Base-by-base conservation (phyloP, 331 rosid species). In the Spiraea crenata region DNA sequence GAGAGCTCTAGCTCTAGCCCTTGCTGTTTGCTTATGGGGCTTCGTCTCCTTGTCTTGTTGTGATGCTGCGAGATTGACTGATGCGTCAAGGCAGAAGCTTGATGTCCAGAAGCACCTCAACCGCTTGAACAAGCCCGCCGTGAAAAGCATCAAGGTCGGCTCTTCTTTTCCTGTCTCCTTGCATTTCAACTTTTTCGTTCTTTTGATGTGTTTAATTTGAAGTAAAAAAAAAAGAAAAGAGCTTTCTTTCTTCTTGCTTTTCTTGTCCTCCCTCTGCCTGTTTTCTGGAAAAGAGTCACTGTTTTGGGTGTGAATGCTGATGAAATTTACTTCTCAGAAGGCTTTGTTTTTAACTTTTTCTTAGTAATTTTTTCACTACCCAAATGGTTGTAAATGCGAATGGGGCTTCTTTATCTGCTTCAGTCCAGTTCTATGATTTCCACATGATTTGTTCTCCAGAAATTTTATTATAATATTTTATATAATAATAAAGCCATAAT, bases 51-150 rank as follows among this genome's bases (percentile, higher is more conserved):
- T 80, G 0, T 77, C 84, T 25, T 87, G 79, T 25, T 25, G 31
- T 25, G 31, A 25, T 69, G 93, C 88, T 5, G 75, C 91, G 52
- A 85, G 99, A 68, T 74, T 85, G 41, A 74, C 85, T 74, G 73
- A 73, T 73, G 73, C 77, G 58, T 82, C 87, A 39, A 73, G 80
- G 69, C 92, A 88, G 78, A 84, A 80, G 25, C 80, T 95, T 65
- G 96, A 95, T 62, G 81, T 86, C 55, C 79, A 64, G 54, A 83
- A 77, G 81, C 97, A 87, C 78, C 81, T 91, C 84, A 83, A 87
- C 65, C 96, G 92, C 37, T 79, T 95, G 66, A 95, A 95, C 79
- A 95, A 91, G 75, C 89, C 91, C 46, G 70, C 92, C 70, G 76
- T 86, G 3, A 87, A 95, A 57, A 86, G 84, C 86, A 91, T 95